phyloP scores from a whole-genome alignment of 164 flowering plant genomes.

The Vitis rupestris region DNA sequence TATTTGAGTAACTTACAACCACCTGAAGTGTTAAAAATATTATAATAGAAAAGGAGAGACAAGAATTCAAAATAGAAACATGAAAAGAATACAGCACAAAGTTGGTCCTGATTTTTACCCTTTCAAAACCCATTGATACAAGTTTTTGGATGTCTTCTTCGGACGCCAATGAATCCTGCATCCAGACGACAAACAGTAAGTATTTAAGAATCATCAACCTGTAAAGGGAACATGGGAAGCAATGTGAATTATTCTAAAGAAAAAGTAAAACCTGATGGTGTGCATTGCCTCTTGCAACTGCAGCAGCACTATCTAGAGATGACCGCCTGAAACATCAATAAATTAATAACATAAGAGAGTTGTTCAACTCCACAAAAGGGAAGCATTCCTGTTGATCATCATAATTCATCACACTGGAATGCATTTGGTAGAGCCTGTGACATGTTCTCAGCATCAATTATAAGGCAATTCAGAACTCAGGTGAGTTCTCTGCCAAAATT shows the following conservation, averaged over 20 bases:
- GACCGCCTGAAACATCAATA: conserved; percentile 37
- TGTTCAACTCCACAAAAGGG: neutral
- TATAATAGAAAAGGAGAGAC: neutral
- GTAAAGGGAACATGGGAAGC: neutral
- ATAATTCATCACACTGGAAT: neutral
- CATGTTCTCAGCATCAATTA: neutral
- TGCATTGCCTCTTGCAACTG: conserved; percentile 21
- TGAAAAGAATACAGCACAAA: neutral
- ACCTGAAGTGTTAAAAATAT: neutral
- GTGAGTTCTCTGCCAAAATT: neutral
- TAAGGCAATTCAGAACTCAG: neutral
- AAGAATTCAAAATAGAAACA: conserved; percentile 1
- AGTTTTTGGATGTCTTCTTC: conserved; percentile 71
- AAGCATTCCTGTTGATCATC: neutral
- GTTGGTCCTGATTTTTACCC: conserved; percentile 37
- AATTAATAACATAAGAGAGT: neutral
- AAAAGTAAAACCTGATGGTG: conserved; percentile 43
- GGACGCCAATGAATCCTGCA: conserved; percentile 51
- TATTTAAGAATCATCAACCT: neutral
- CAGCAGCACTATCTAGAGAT: conserved; percentile 27
- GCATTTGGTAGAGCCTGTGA: neutral
- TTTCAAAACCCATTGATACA: conserved; percentile 94
- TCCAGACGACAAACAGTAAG: conserved; percentile 2
- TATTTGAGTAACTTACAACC: neutral
- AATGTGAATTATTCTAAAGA: no score